Evolutionary conservation across 768 basidiomycete species (phyloP), one percentile per base, ranked within the genome.

Genomic region (Boletus coccyginus): DNA sequence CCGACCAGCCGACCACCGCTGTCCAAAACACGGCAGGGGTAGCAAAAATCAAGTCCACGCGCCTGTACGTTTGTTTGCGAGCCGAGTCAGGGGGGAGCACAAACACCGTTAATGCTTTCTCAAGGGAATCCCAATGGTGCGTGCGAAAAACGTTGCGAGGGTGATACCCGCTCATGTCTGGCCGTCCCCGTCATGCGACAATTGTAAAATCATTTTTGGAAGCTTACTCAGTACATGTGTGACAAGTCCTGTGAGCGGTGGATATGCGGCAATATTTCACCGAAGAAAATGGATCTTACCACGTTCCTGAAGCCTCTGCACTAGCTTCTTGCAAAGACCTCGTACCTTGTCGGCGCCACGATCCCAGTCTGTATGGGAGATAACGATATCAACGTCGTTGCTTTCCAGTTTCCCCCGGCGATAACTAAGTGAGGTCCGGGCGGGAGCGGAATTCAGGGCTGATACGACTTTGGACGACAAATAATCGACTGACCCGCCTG

Each of bases 321-420:
- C 77, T 7, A 95, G 71, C 54, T 73, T 79, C 55, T 80, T 77
- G 61, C 86, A 83, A 1, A 94, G 75, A 5, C 81, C 85, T 55
- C 81, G 83, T n/a, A 87, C 78, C 44, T 80, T 77, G 10, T 68
- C 71, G 31, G 65, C 74, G 10, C 78, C 81, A 6, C 65, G 69
- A 42, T 70, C 61, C 50, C 71, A 63, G 59, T 84, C 78, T 0
- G 81, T 76, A 64, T 94, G 90, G 36, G 86, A 89, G 66, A 96
- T 88, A 2, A 97, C 83, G 53, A 98, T 88, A 64, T 98, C 94
- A 32, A 94, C 85, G 66, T 97, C 94, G 63, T 88, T 91, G 65
- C 88, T 91, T 57, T 84, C 73, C 3, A 73, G 64, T 68, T 96
- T 96, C 2, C 94, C 94, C 53, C 94, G 76, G 31, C 95, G 84